A percentile compares a stretch with the other conserved stretches of the same genome.
Evolutionary conservation across 257 asterid genomes (phyloP).

Genomic region (Eustoma russellianum): DNA sequence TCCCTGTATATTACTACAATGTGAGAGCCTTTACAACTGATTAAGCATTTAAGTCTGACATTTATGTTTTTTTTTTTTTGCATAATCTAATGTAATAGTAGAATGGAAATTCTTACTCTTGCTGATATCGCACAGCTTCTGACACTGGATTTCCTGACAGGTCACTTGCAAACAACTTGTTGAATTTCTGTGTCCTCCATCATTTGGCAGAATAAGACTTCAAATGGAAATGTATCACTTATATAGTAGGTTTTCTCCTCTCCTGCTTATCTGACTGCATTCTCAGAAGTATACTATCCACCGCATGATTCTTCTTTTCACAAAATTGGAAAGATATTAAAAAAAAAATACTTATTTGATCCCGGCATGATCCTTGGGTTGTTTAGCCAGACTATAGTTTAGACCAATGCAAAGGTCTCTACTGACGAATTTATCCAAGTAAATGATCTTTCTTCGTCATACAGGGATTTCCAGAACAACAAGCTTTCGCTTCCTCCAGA

Average conservation of each 20-base stretch:
- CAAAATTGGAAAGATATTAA: neutral
- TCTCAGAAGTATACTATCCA: neutral
- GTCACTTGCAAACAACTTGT: constrained; percentile 59
- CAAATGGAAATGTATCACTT: constrained; percentile 52
- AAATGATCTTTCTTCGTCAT: constrained; percentile 5
- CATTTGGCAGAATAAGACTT: constrained; percentile 69
- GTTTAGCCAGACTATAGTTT: neutral
- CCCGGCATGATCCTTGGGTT: neutral
- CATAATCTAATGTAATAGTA: too few species aligned
- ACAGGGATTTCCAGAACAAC: constrained; percentile 78
- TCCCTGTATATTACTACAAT: constrained; percentile 64
- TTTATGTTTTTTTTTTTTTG: too few species aligned
- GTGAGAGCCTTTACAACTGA: constrained; percentile 29
- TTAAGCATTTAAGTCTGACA: too few species aligned
- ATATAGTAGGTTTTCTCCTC: constrained; percentile 46
- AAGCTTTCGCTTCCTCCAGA: constrained; percentile 41
- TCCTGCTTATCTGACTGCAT: neutral
- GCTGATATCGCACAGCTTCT: neutral
- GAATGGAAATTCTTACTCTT: too few species aligned
- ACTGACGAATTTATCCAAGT: neutral
- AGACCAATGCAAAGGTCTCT: neutral
- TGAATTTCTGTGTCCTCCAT: constrained; percentile 63
- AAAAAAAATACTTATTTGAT: neutral
- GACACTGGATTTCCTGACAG: constrained; percentile 33
- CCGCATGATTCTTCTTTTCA: neutral